Base-by-base conservation (phyloP, 495 filamentous ascomycete species). In the Copromyces sp. region DNA sequence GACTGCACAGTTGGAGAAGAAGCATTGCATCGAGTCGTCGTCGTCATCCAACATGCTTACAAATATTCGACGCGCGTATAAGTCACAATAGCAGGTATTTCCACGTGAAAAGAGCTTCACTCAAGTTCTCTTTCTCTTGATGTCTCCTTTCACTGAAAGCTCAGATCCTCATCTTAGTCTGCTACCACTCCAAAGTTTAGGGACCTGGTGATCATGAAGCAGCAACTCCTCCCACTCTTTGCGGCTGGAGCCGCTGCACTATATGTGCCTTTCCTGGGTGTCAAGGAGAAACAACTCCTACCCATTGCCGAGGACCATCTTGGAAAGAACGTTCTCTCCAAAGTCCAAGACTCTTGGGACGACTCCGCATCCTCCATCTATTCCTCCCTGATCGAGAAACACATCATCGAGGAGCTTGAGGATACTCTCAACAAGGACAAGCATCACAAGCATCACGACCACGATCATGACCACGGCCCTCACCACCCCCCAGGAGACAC, bases 271-370 rank as follows among this genome's bases (percentile, higher is more conserved):
- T 35, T 65, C 3, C 53, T 65, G 14, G 53, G 53, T 9, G 53
- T 37, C 12, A 65, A 65, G 29, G 53, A 65, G 29, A 35, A 65
- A 65, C 53, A 65, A 35, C 82, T 93, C 73, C 86, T 92, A 42
- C 82, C 91, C 68, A 89, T 88, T 12, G 86, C 89, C 45, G 81
- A 87, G 69, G 78, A 82, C 39, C 80, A 84, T 4, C 76, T 85
- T 11, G 76, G 83, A 41, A 73, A 83, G 53, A 71, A 79, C 24
- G 42, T 68, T 17, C 68, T 78, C 61, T 29, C 76, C 39, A 75
- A 79, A 9, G 38, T 75, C 4, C 70, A 79, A 59, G 70, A 69
- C 70, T 47, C 72, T 70, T 65, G 77, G 79, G 74, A 77, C 73
- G 20, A 73, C 73, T 39, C 70, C 38, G 12, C 73, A 72, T 8